Evolutionary conservation across 768 basidiomycete genomes (phyloP), one percentile per base, ranked within the genome.

Genomic region (Leccinum subtestaceum): DNA sequence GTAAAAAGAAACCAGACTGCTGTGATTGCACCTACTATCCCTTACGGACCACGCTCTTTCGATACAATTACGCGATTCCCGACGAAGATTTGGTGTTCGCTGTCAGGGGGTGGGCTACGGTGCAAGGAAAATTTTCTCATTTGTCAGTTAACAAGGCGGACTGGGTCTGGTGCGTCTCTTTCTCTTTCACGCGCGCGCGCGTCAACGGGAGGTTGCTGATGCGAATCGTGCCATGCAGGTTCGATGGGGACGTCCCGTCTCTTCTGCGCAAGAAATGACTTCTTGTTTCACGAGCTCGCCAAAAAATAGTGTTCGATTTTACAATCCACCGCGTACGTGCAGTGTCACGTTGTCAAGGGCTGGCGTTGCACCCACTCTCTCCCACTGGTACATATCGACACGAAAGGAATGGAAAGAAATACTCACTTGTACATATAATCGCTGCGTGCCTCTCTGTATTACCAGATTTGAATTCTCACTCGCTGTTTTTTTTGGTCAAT

Each of bases 11-110:
- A 1, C 1, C 1, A 8, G 8, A 12, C 7, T 32, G 47, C 2
- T 61, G 48, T 25, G 53, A 58, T 1, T 53, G 49, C 4, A 21
- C 55, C 6, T 49, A 56, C 23, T 36, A 59, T 15, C 50, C 46
- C 10, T 3, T 70, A 6, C 53, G 49, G 43, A 23, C 63, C 46
- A 70, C 69, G 0, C 2, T 72, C 12, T 66, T 72, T 60, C 65
- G 69, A 9, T 72, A 72, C 52, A 66, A 63, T 12, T 70, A 68
- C 32, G 46, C 52, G 17, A 40, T 70, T 2, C 62, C 68, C 12
- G 55, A 63, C 17, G 53, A 65, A 32, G 3, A 12, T 2, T 21
- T 61, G 55, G 27, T 5, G 32, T 1, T 19, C 3, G 1, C 7
- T 3, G 34, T 65, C 6, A 31, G 63, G 12, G 1, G 0, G 1